phyloP scores from a whole-genome alignment of 768 basidiomycete genomes.

The Kwoniella sp. region DNA sequence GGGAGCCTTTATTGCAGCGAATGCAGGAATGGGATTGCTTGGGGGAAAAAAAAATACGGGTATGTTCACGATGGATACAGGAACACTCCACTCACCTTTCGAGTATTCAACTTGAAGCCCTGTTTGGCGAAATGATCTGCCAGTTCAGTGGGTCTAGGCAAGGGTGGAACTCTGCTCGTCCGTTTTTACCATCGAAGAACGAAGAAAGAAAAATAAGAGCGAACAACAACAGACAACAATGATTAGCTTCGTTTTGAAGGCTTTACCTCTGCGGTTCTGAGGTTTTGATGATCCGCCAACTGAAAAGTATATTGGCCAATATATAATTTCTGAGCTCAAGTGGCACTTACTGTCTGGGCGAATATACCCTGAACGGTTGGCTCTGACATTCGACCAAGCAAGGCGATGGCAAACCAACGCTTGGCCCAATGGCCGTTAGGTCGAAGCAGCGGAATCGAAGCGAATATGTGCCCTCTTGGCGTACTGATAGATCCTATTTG shows the following conservation, averaged over 20 bases:
- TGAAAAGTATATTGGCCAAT: no score
- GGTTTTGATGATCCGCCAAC: no score
- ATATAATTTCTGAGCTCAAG: background rate
- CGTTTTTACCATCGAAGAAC: background rate
- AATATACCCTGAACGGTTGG: conserved; percentile 41
- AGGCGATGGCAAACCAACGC: conserved; percentile 15
- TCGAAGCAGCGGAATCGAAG: conserved; percentile 45
- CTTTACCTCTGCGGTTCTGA: no score
- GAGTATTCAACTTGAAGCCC: conserved; percentile 50
- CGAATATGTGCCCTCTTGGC: conserved; percentile 42
- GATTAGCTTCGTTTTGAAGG: no score
- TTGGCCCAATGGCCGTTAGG: conserved; percentile 28
- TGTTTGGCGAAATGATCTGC: conserved; percentile 46
- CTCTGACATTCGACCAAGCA: conserved; percentile 30
- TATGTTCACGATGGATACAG: no score
- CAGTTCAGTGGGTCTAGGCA: conserved; percentile 43
- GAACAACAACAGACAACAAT: conserved; percentile 1
- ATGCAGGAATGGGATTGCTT: no score
- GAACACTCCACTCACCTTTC: conserved; percentile 49
- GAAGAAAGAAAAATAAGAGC: background rate
- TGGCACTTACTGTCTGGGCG: conserved; percentile 44
- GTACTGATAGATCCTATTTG: conserved; percentile 42
- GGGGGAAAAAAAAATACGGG: no score
- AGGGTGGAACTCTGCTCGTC: conserved; percentile 40
- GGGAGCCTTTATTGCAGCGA: no score